Conservation (phyloP, 306 rosid genomes). For the Parietaria judaica region DNA sequence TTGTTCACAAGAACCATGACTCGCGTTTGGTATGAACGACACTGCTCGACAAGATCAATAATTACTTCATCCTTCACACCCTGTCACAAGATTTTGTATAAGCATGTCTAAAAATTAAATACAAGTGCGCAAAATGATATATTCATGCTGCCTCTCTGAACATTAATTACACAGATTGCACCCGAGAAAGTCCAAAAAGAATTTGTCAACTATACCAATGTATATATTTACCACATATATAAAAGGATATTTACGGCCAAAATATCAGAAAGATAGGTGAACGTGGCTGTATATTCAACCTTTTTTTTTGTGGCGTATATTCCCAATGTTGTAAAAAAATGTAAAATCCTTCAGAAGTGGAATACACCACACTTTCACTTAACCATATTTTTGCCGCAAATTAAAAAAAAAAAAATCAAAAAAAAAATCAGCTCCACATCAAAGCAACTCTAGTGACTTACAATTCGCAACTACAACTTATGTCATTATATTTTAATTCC, state of each 20-base stretch:
- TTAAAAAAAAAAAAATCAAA: not conserved
- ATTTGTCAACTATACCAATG: not conserved
- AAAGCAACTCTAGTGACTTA: not conserved
- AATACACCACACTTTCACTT: no score
- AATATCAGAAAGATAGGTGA: no score
- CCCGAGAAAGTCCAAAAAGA: not conserved
- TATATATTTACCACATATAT: no score
- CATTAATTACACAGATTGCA: not conserved
- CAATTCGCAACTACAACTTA: not conserved
- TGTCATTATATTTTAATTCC: not conserved
- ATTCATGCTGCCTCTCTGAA: not conserved
- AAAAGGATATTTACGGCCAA: no score
- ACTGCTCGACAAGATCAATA: slow-evolving; percentile 94
- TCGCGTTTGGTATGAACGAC: slow-evolving; percentile 79
- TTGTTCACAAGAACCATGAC: slow-evolving; percentile 84
- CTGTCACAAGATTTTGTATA: slow-evolving; percentile 30
- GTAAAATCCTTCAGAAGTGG: no score
- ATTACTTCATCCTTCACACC: slow-evolving; percentile 84
- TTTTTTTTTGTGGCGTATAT: no score
- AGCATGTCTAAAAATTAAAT: not conserved
- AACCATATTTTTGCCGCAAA: no score
- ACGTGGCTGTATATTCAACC: no score
- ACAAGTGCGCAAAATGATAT: not conserved
- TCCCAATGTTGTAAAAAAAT: no score
- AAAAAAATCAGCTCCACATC: not conserved